Percentiles rank a stretch among this genome's conserved stretches.
Evolutionary conservation across 108 stramenopile species (phyloP).

Genomic region (Skeletonema menzelii): DNA sequence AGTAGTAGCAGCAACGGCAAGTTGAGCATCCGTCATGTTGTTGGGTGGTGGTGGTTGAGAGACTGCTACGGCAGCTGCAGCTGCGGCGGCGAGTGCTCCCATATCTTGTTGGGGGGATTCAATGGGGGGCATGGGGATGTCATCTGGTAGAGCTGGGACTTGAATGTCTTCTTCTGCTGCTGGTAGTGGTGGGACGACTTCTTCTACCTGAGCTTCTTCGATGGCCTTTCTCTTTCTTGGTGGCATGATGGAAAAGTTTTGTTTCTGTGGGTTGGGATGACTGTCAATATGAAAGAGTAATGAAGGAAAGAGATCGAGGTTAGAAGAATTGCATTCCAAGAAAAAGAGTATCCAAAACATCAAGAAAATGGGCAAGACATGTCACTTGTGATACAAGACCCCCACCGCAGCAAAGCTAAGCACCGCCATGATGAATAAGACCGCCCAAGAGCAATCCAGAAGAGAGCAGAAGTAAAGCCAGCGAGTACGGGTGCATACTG

Average conservation of each 20-base stretch:
- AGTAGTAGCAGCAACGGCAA: neutral
- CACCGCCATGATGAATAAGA: too few relatives aligned
- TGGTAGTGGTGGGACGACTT: neutral
- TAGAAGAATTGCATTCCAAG: too few relatives aligned
- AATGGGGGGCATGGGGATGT: neutral
- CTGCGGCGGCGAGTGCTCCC: neutral
- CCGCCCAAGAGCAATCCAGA: too few relatives aligned
- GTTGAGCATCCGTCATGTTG: neutral
- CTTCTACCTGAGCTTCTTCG: neutral
- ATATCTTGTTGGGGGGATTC: neutral
- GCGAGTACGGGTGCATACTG: too few relatives aligned
- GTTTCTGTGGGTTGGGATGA: too few relatives aligned
- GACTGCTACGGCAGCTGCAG: neutral
- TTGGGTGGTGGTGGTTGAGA: neutral
- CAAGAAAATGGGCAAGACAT: too few relatives aligned
- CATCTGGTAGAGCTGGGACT: neutral
- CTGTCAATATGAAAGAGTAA: too few relatives aligned
- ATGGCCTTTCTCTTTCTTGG: neutral
- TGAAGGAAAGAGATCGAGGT: too few relatives aligned
- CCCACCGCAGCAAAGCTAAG: too few relatives aligned
- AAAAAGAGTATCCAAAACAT: too few relatives aligned
- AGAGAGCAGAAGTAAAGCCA: too few relatives aligned
- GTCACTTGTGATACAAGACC: too few relatives aligned
- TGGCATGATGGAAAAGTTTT: neutral
- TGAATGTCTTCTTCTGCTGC: neutral